Conservation (phyloP, 495 filamentous ascomycete genomes). For the Hypoxylon rickii region DNA sequence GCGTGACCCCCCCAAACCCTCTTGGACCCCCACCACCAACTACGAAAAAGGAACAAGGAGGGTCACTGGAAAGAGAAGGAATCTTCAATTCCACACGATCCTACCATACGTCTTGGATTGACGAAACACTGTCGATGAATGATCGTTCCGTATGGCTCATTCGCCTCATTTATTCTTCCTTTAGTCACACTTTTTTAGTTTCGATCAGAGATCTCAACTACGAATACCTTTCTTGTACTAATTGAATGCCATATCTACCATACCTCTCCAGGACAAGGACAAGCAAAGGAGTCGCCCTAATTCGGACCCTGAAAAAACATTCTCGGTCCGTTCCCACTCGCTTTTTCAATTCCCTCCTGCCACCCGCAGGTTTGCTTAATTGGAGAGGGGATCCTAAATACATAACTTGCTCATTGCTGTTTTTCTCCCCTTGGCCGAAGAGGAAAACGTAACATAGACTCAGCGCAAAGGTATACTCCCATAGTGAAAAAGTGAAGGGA, state of each 20-base stretch:
- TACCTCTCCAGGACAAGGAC: neutral
- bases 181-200: constrained; percentile 22
- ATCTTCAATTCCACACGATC: constrained; percentile 20
- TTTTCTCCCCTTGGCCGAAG: constrained; percentile 7
- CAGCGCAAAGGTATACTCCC: too few species aligned
- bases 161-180: constrained; percentile 18
- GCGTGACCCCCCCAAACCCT: constrained; percentile 17
- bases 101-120: constrained; percentile 13
- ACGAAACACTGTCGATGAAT: constrained; percentile 4
- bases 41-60: constrained; percentile 4
- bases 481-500: neutral
- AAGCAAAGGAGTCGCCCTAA: constrained; percentile 15
- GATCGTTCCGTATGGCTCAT: neutral
- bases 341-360: constrained; percentile 7
- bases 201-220: constrained; percentile 4
- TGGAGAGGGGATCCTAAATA: constrained; percentile 2
- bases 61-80: constrained; percentile 7
- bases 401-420: neutral
- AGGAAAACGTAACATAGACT: neutral
- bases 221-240: constrained; percentile 7
- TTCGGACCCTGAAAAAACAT: constrained; percentile 25
- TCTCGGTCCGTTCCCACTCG: constrained; percentile 27
- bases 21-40: constrained; percentile 18
- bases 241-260: constrained; percentile 1
- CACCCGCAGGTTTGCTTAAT: constrained; percentile 28